These are phyloP conservation scores for Bretschneidera sinensis DNA, from an alignment of 345 rosid genomes.

Conservation along the genomic window DNA sequence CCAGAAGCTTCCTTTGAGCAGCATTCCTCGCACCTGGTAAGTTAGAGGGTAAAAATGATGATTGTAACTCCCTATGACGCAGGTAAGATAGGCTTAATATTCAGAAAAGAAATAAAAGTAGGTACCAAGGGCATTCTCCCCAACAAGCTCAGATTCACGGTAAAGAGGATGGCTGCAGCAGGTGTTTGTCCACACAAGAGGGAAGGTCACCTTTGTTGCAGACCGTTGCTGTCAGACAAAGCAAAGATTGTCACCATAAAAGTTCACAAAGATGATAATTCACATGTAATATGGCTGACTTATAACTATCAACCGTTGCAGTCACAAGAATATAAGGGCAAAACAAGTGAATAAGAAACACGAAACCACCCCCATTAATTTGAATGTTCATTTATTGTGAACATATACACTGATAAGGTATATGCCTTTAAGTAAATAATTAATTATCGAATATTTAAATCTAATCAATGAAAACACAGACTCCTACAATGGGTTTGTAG, in stretches of 20 bases:
- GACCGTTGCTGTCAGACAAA: slow-evolving; percentile 72
- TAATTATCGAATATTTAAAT: too few species aligned
- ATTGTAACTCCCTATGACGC: neutral
- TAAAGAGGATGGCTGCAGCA: slow-evolving; percentile 97
- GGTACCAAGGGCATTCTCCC: slow-evolving; percentile 65
- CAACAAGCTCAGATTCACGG: slow-evolving; percentile 82
- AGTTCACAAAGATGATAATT: neutral
- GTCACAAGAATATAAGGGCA: too few species aligned
- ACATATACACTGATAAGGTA: too few species aligned
- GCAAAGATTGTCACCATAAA: neutral
- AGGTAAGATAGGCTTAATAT: neutral
- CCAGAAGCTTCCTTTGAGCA: slow-evolving; percentile 95
- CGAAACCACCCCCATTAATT: too few species aligned
- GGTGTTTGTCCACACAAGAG: slow-evolving; percentile 97
- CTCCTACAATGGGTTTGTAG: too few species aligned
- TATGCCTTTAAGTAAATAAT: too few species aligned
- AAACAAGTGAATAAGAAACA: too few species aligned
- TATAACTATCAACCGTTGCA: neutral
- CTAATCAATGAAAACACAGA: too few species aligned
- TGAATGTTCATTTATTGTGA: too few species aligned
- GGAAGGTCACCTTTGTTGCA: slow-evolving; percentile 93
- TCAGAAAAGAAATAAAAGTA: slow-evolving; percentile 1
- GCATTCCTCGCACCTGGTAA: slow-evolving; percentile 87
- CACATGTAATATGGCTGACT: neutral
- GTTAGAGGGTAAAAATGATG: neutral